Conservation (phyloP, 495 filamentous ascomycete species). For the Hamigera avellanea region DNA sequence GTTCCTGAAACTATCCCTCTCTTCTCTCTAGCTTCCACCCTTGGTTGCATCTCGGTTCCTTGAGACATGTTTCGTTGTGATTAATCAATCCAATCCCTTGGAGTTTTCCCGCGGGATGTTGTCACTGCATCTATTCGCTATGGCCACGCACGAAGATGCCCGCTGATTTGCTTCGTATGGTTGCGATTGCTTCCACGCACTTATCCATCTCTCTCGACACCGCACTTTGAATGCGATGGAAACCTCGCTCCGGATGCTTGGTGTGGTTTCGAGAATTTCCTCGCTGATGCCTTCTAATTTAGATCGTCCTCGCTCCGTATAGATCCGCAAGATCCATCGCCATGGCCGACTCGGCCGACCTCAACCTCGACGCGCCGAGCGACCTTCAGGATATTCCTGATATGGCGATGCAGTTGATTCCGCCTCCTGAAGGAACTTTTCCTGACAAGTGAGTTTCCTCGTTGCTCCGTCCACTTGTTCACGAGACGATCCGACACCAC, state of each 20-base stretch:
- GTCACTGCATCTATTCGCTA: slow-evolving; percentile 8
- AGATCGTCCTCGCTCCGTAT: background rate
- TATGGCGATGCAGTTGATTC: slow-evolving; percentile 30
- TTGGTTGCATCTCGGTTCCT: no score
- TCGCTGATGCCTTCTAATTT: background rate
- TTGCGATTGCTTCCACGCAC: slow-evolving; percentile 34
- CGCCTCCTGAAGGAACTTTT: slow-evolving; percentile 33
- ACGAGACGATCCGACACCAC: background rate
- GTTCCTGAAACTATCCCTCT: no score
- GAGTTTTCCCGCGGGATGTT: no score
- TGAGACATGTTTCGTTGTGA: no score
- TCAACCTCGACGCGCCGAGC: slow-evolving; percentile 36
- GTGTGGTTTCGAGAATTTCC: no score
- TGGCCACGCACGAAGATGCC: slow-evolving; percentile 27
- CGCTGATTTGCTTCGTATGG: slow-evolving; percentile 2
- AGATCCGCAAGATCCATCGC: slow-evolving; percentile 8
- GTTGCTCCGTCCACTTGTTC: background rate
- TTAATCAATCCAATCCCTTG: no score
- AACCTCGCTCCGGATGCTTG: no score
- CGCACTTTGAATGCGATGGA: background rate
- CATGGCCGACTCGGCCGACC: slow-evolving; percentile 33
- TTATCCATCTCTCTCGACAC: slow-evolving; percentile 3
- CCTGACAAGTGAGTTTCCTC: slow-evolving; percentile 30
- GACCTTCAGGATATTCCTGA: slow-evolving; percentile 40
- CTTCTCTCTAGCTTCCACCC: no score